Evolutionary conservation across 2,329 filamentous ascomycete genomes (phyloP), one percentile per base, ranked within the genome.

Genomic region (Neofusicoccum parvum): DNA sequence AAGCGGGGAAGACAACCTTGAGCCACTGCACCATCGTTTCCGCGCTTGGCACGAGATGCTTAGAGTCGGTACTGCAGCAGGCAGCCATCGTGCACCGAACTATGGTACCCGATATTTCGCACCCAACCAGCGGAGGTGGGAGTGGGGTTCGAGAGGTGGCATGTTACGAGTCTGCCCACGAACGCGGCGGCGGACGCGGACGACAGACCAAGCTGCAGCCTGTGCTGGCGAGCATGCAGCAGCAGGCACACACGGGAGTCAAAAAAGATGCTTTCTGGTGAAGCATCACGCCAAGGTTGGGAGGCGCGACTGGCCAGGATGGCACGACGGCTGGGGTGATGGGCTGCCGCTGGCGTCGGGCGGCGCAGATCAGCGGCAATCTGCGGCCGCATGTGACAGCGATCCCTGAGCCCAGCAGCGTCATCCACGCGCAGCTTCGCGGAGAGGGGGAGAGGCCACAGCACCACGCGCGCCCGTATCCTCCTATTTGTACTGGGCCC

Each of bases 401-500:
- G 27, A 53, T 36, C 32, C 48, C 27, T 34, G 50, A 37, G 32
- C 6, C 15, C 32, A 11, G 32, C 48, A 50, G 56, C 56, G 56
- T 60, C 56, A 60, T 60, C 41, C 43, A 48, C n/a, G 56, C 41
- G 27, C n/a, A 45, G 23, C 54, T 58, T 37, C 20, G 36, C 9
- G 36, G 39, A 46, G 39, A 46, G 54, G 54, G 53, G 56, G 56
- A 36, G 43, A 27, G 41, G 56, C 48, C 56, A 32, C 41, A 58
- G 54, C 54, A 58, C 56, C 41, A 60, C 56, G 32, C 56, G 23
- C 54, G 11, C n/a, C 56, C n/a, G 41, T n/a, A 36, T 60, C 56
- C 56, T 60, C 56, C 56, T 60, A 60, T 60, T 60, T 60, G 27
- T 60, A 60, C 56, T 15, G 12, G n/a, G 17, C 54, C 23, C 54